A percentile compares a stretch with the other conserved stretches of the same genome.
Evolutionary conservation across 2,329 filamentous ascomycete species (phyloP).

Genomic region (Diaporthe humulicola): DNA sequence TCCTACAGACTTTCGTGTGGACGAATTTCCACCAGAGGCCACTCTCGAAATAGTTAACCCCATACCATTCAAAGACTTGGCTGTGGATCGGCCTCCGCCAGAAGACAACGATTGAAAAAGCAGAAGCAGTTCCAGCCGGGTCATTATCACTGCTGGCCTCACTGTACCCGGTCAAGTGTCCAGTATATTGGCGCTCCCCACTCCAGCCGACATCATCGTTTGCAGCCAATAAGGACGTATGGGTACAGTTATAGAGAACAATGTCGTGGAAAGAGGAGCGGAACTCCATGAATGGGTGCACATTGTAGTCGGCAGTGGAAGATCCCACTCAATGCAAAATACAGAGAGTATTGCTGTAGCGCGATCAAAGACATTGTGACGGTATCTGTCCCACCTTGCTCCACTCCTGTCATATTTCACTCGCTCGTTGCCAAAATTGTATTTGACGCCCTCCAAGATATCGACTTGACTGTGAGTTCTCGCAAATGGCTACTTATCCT

Average conservation of each 20-base stretch:
- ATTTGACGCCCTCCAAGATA: background rate
- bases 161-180: slow-evolving; percentile 25
- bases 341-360: background rate
- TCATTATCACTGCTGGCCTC: slow-evolving; percentile 13
- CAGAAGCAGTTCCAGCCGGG: slow-evolving; percentile 9
- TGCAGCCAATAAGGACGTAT: no score
- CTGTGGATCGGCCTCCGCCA: background rate
- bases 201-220: slow-evolving; percentile 8
- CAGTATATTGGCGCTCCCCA: slow-evolving; percentile 27
- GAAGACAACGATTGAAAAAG: background rate
- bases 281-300: slow-evolving; percentile 23
- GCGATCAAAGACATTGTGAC: background rate
- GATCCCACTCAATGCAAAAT: no score
- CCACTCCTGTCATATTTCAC: no score
- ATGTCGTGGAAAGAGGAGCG: no score
- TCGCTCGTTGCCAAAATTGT: background rate
- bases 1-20: background rate
- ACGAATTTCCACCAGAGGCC: background rate
- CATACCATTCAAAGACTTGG: background rate
- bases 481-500: no score
- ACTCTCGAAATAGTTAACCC: background rate
- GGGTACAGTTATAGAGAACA: no score
- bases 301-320: slow-evolving; percentile 29
- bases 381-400: background rate
- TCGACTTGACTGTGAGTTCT: background rate